Conservation (phyloP, 2,329 filamentous ascomycete species). For the Furcasterigmium sp. region DNA sequence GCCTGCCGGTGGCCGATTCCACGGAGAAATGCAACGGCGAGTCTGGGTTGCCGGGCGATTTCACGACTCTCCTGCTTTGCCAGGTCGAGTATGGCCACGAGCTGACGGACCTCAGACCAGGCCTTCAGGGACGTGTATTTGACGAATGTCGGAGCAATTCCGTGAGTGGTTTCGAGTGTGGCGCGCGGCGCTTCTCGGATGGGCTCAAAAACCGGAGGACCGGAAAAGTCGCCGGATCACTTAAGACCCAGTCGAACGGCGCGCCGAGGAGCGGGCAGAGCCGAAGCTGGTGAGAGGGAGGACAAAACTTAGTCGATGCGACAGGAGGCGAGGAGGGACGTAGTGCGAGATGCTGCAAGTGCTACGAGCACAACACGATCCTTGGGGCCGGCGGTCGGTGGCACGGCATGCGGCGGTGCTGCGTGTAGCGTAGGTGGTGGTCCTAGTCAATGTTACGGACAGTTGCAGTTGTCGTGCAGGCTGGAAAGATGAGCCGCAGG, state of each 20-base stretch:
- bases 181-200: not conserved
- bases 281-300: not conserved
- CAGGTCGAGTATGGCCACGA: too few species aligned
- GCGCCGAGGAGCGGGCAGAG: not conserved
- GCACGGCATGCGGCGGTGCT: constrained; percentile 45
- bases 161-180: not conserved
- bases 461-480: constrained; percentile 32
- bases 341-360: constrained; percentile 49
- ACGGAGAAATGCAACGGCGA: too few species aligned
- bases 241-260: not conserved
- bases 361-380: constrained; percentile 42
- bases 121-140: too few species aligned
- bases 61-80: too few species aligned
- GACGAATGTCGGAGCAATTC: too few species aligned
- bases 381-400: constrained; percentile 36
- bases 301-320: not conserved
- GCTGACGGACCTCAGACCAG: too few species aligned
- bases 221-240: not conserved
- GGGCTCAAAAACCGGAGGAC: not conserved
- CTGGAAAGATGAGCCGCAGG: not conserved
- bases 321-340: constrained; percentile 27
- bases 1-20: too few species aligned
- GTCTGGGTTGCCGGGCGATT: too few species aligned
- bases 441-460: constrained; percentile 35
- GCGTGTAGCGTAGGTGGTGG: constrained; percentile 22